Evolutionary conservation across 176 grass and related monocot species (phyloP).

Genomic region (Bothriochloa decipiens): DNA sequence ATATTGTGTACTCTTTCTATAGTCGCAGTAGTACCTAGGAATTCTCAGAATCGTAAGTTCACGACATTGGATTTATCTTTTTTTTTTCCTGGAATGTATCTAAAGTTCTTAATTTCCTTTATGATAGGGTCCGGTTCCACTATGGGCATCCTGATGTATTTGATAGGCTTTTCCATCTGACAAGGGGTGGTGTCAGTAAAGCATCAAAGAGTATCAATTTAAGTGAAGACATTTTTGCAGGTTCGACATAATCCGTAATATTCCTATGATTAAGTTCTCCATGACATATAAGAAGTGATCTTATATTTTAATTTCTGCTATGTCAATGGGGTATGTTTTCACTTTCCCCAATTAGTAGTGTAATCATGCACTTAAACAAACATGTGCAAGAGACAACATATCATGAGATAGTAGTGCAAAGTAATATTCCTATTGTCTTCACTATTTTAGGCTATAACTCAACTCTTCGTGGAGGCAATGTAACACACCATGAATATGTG

Average conservation of each 20-base stretch:
- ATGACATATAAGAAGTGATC: background rate
- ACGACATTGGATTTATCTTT: background rate
- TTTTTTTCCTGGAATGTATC: slow-evolving; percentile 12
- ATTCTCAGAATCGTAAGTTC: slow-evolving; percentile 12
- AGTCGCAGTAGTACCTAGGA: slow-evolving; percentile 9
- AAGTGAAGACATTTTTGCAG: slow-evolving; percentile 97
- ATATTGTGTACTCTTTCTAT: slow-evolving; percentile 9
- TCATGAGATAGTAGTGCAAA: background rate
- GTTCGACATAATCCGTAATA: slow-evolving; percentile 38
- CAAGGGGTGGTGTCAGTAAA: slow-evolving; percentile 94
- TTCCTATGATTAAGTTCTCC: slow-evolving; percentile 1
- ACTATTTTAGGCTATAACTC: slow-evolving; percentile 75
- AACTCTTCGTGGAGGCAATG: slow-evolving; percentile 84
- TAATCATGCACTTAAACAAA: slow-evolving; percentile 2
- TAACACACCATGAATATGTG: slow-evolving; percentile 94
- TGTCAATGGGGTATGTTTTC: background rate
- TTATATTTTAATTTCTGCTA: slow-evolving; percentile 32
- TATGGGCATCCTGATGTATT: slow-evolving; percentile 98
- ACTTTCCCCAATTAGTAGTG: background rate
- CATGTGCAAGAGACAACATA: slow-evolving; percentile 15
- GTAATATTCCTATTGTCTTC: slow-evolving; percentile 27
- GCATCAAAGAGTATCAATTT: slow-evolving; percentile 94
- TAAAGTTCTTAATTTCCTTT: slow-evolving; percentile 38
- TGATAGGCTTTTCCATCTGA: slow-evolving; percentile 94
- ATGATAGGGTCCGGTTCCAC: slow-evolving; percentile 87